Evolutionary conservation across 352 stramenopile species (phyloP), one percentile per base, ranked within the genome.

Genomic region (Stephanocyclus meneghinianus): DNA sequence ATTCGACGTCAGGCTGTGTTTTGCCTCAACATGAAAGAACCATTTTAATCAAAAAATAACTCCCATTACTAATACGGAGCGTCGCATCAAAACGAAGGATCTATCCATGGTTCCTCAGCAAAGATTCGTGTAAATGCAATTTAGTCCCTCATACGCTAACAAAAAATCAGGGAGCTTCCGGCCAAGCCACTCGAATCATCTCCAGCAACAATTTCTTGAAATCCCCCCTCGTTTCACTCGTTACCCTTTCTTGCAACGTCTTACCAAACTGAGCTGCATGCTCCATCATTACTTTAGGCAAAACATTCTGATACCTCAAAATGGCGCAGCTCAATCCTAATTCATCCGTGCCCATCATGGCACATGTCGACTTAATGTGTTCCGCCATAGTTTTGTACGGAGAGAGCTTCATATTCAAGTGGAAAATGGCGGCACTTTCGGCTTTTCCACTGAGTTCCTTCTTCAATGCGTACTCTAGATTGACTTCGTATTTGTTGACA

Each of bases 311-410:
- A 78, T 84, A 88, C 29, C 84, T 74, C 69, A 90, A 76, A 30
- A 90, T 75, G 16, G 61, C 78, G 62, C 55, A 74, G 16, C 72
- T 86, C 26, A 90, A 74, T 30, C 85, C 60, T 6, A 87, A 29
- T 64, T 90, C 81, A 66, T 90, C 80, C 0, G 84, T 90, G 16
- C 84, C 81, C 51, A 90, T 70, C 16, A 81, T 81, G 15, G 63
- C 66, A 61, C 81, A 90, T 51, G 81, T 80, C 6, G n/a, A 62
- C 57, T 90, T 86, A 70, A 90, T 88, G 15, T 87, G 63, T n/a
- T 81, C 53, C 2, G 84, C 81, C 48, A 83, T 75, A 16, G 78
- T 80, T 71, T 88, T 60, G 47, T 81, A 86, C 2, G 84, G 84
- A 30, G 81, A 82, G 4, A 85, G 51, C 60, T 88, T 90, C 78